These are phyloP conservation scores for Penicillium antarcticum DNA, from an alignment of 495 filamentous ascomycete genomes.

Conservation along the genomic window DNA sequence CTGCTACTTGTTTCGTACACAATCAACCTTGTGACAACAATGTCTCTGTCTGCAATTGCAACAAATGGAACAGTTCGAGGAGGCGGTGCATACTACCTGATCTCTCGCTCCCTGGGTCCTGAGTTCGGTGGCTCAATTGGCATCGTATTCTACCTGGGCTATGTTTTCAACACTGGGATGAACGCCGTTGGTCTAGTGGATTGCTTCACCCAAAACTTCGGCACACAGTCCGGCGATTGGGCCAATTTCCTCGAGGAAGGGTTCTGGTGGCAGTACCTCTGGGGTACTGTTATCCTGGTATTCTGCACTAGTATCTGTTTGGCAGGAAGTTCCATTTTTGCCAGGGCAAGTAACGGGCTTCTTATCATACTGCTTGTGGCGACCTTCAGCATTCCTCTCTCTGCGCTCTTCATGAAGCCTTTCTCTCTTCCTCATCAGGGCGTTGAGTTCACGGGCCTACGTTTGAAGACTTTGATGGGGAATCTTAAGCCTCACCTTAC, in stretches of 20 bases:
- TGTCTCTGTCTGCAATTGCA: conserved; percentile 85
- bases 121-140: conserved; percentile 93
- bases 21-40: conserved; percentile 78
- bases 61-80: conserved; percentile 88
- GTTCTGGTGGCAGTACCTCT: conserved; percentile 77
- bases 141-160: conserved; percentile 82
- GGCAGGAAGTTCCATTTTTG: conserved; percentile 76
- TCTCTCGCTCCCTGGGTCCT: conserved; percentile 80
- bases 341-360: conserved; percentile 76
- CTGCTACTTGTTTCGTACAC: conserved; percentile 69
- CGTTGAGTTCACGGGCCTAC: conserved; percentile 74
- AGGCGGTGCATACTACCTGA: conserved; percentile 85
- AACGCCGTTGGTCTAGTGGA: conserved; percentile 86
- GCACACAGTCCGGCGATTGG: conserved; percentile 54
- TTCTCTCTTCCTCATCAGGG: conserved; percentile 59
- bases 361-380: conserved; percentile 68
- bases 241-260: conserved; percentile 62
- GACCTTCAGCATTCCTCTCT: conserved; percentile 80
- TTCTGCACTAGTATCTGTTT: conserved; percentile 76
- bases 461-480: conserved; percentile 60
- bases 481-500: conserved; percentile 72
- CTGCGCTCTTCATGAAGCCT: conserved; percentile 61
- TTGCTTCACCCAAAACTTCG: conserved; percentile 77
- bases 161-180: conserved; percentile 82
- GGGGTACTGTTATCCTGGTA: conserved; percentile 68